Evolutionary conservation across 306 rosid species (phyloP).

Genomic region (Cucumis sativus): Cucumber_9930_V3 NC_026660.2:12436501-12437000

Average conservation of each 20-base stretch:
- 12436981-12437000: not conserved
- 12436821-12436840: constrained; percentile 68
- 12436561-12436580: not conserved
- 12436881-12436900: constrained; percentile 87
- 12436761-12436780: constrained; percentile 27
- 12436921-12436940: constrained; percentile 98
- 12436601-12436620: not conserved
- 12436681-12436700: not conserved
- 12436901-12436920: constrained; percentile 71
- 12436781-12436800: constrained; percentile 77
- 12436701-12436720: not conserved
- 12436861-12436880: constrained; percentile 89
- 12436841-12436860: constrained; percentile 88
- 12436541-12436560: not conserved
- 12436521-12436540: not conserved
- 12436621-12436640: not conserved
- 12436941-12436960: constrained; percentile 34
- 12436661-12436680: not conserved
- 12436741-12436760: not conserved
- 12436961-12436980: not conserved
- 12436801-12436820: constrained; percentile 31
- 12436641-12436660: not conserved
- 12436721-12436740: not conserved
- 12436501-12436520: not conserved
- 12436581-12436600: not conserved